phyloP scores from a whole-genome alignment of 176 grass and related monocot species.

The Zoysia pacifica region DNA sequence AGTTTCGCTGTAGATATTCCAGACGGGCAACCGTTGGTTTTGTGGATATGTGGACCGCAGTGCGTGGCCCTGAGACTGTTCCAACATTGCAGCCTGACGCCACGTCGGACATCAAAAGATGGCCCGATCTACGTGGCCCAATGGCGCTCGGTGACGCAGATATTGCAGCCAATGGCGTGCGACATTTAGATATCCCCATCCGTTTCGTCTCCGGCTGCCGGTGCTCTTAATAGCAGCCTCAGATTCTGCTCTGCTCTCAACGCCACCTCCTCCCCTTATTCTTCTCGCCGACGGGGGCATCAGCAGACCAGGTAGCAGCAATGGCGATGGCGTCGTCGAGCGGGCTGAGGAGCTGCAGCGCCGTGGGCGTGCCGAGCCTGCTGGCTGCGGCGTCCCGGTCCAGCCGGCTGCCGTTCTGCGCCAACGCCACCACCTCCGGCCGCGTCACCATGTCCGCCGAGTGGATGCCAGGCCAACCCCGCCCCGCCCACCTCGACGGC shows the following conservation, averaged over 20 bases:
- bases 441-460: constrained; percentile 95
- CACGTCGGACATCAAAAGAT: constrained; percentile 56
- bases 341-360: constrained; percentile 75
- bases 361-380: constrained; percentile 68
- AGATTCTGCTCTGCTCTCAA: constrained; percentile 44
- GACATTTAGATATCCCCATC: constrained; percentile 72
- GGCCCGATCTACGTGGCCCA: constrained; percentile 64
- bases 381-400: constrained; percentile 65
- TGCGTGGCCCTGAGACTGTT: too few species aligned
- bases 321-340: constrained; percentile 68
- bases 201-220: constrained; percentile 22
- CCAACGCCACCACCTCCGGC: constrained; percentile 54
- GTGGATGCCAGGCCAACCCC: constrained; percentile 99
- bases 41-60: too few species aligned
- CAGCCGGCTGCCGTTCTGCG: constrained; percentile 46
- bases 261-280: constrained; percentile 1
- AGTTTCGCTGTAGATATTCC: too few species aligned
- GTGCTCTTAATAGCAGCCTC: constrained; percentile 57
- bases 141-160: constrained; percentile 38
- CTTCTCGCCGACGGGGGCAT: not conserved
- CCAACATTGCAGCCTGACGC: not conserved
- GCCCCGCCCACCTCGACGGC: constrained; percentile 88
- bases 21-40: too few species aligned
- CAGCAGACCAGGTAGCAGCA: not conserved
- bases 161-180: constrained; percentile 69